Base-by-base conservation (phyloP, 2,329 filamentous ascomycete genomes). In the Fusarium avenaceum region DNA sequence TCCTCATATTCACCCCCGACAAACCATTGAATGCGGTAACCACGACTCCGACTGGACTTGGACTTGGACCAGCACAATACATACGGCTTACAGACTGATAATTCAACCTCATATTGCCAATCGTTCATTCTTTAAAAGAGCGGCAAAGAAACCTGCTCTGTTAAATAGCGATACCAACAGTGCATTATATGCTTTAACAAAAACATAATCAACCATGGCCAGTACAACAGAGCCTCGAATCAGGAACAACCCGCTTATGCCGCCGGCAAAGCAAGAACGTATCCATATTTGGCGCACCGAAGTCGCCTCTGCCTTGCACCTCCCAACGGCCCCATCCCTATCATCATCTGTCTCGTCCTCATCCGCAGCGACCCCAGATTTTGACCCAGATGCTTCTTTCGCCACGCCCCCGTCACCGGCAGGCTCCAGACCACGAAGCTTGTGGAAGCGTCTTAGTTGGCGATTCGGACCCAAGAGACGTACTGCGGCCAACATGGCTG, bases 281-380 rank as follows among this genome's bases (percentile, higher is more conserved):
- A 84, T 87, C 66, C 75, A 82, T 60, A 78, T 83, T 61, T 87
- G 85, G 85, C 81, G 82, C 56, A 76, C 76, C 52, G 85, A 87
- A 75, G 83, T 87, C 47, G 77, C 77, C 35, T 73, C 76, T 22
- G 76, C 78, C 47, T 74, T 76, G 45, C 69, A 72, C 4, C 67
- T 76, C 38, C 74, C 72, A 35, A 72, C 74, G 20, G 75, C 77
- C 14, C 70, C 74, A 11, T 74, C 74, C 10, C 65, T 76, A 40
- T 69, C 75, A 17, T 76, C 76, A 28, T 73, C 76, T 7, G 63
- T 77, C 30, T 77, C 76, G 15, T 80, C 80, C n/a, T 74, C 73
- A 32, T 73, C 76, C 40, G 71, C 71, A 24, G 63, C 66, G 30
- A 67, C 69, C 20, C 43, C 66, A 9, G 65, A 64, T 24, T 58